These are phyloP conservation scores for Metschnikowia chrysomelidarum DNA, from an alignment of 805 yeast species.

Conservation along the genomic window DNA sequence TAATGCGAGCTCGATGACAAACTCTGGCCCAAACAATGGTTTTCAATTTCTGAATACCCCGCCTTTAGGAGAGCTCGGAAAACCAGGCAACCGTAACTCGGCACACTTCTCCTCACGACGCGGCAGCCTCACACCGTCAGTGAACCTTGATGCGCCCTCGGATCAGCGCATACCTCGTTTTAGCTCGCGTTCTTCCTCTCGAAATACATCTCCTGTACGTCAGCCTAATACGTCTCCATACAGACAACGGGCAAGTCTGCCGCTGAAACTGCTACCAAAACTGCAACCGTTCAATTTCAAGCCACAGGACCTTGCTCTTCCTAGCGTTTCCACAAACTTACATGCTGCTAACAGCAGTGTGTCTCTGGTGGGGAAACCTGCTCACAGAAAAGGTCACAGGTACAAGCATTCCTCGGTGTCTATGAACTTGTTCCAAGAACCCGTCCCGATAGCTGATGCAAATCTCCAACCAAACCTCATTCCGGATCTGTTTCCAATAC, in stretches of 20 bases:
- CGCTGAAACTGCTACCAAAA: constrained; percentile 17
- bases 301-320: constrained; percentile 41
- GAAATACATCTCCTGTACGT: constrained; percentile 31
- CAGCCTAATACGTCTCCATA: constrained; percentile 13
- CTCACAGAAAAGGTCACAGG: constrained; percentile 89
- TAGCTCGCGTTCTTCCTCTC: constrained; percentile 26
- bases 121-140: constrained; percentile 11
- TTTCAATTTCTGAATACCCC: too few relatives aligned
- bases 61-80: constrained; percentile 15
- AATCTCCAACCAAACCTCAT: constrained; percentile 59
- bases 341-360: constrained; percentile 8
- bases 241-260: constrained; percentile 14
- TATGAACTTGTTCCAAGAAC: constrained; percentile 93
- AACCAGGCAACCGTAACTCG: constrained; percentile 24
- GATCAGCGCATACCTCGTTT: constrained; percentile 25
- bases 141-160: constrained; percentile 25
- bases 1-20: too few relatives aligned
- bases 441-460: constrained; percentile 46
- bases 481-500: constrained; percentile 70
- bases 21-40: too few relatives aligned
- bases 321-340: too few relatives aligned
- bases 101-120: constrained; percentile 17
- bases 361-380: constrained; percentile 42
- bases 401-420: constrained; percentile 96
- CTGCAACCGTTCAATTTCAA: constrained; percentile 63